Base-by-base conservation (phyloP, 495 filamentous ascomycete genomes). In the Paragyromitra xinjiangensis region DNA sequence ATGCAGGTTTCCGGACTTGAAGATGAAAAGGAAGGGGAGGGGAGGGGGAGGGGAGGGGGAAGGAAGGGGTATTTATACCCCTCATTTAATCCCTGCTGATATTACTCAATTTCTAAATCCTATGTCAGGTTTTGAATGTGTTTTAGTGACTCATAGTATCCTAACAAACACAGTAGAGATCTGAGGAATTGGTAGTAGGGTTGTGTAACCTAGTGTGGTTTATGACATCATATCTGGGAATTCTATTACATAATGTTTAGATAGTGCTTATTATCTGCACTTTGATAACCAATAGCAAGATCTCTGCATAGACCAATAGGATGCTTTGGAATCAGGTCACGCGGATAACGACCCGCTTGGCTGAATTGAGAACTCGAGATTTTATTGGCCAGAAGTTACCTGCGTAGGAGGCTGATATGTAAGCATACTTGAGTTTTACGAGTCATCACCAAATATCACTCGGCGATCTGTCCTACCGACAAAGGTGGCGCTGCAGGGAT, bases 51-150 rank as follows among this genome's bases (percentile, higher is more conserved):
- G 14, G 14, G 8, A 16, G 29, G 45, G 64, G 34, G 45, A 2
- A 42, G 4, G 7, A 3, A 16, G 29, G 64, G 48, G 64, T 6
- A n/a, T 67, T 53, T 67, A 67, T 67, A 67, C 34, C 14, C 48
- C 45, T 26, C 22, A 16, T 8, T 64, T 22, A 1, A 48, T 16
- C 29, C 14, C 24, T 45, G 19, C 29, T 19, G 19, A 14, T 1
- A 11, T 12, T 64, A 3, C 39, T 29, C 42, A 14, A 19, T 11
- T 12, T 8, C 6, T 64, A n/a, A 39, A 8, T 61, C 29, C 8
- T 39, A 14, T 61, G 14, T 8, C 26, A 19, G 5, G 11, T 39
- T 37, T 3, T 34, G 29, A 34, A 34, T 34, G 29, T 34, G 29
- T 34, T 34, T 34, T 34, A 34, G 4, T 34, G 29, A 34, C 29